Conservation (phyloP, 805 yeast genomes). For the Myxozyma udenii region DNA sequence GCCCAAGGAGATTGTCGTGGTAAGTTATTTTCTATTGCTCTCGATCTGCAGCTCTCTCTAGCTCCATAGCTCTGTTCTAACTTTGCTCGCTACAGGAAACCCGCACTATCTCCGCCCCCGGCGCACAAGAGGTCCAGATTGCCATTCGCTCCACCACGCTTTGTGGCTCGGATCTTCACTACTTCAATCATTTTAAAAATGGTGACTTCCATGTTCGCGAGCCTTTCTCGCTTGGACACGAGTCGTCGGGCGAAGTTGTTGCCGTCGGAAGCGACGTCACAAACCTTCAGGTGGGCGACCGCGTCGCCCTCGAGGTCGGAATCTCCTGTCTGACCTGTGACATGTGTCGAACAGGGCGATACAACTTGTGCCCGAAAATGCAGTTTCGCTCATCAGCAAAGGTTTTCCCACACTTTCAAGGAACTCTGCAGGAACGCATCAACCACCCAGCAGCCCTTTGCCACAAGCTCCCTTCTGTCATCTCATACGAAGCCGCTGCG, state of each 20-base stretch:
- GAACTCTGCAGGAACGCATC: slow-evolving; percentile 82
- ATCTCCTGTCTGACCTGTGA: slow-evolving; percentile 71
- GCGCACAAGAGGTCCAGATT: slow-evolving; percentile 29
- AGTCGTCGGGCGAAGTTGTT: slow-evolving; percentile 66
- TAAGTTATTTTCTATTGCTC: not conserved
- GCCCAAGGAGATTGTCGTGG: slow-evolving; percentile 11
- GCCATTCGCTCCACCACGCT: slow-evolving; percentile 27
- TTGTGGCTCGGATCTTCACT: slow-evolving; percentile 33
- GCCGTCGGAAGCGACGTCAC: slow-evolving; percentile 64
- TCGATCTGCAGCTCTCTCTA: not conserved
- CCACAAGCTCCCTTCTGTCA: slow-evolving; percentile 59
- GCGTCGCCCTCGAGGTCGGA: slow-evolving; percentile 83
- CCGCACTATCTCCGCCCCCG: slow-evolving; percentile 20
- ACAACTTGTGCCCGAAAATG: slow-evolving; percentile 79
- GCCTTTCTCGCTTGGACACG: slow-evolving; percentile 83
- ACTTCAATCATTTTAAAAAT: slow-evolving; percentile 27
- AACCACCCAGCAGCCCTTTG: slow-evolving; percentile 66
- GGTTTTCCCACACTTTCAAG: slow-evolving; percentile 79
- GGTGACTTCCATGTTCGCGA: slow-evolving; percentile 48
- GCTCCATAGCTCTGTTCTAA: too few species aligned
- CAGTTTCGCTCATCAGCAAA: slow-evolving; percentile 62
- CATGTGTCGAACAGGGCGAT: slow-evolving; percentile 78
- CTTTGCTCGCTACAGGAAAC: slow-evolving; percentile 14
- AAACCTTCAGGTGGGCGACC: slow-evolving; percentile 65
- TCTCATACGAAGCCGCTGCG: slow-evolving; percentile 73